Conservation (phyloP, 139 green algal genomes). For the Astrephomene gubernaculifera region DNA sequence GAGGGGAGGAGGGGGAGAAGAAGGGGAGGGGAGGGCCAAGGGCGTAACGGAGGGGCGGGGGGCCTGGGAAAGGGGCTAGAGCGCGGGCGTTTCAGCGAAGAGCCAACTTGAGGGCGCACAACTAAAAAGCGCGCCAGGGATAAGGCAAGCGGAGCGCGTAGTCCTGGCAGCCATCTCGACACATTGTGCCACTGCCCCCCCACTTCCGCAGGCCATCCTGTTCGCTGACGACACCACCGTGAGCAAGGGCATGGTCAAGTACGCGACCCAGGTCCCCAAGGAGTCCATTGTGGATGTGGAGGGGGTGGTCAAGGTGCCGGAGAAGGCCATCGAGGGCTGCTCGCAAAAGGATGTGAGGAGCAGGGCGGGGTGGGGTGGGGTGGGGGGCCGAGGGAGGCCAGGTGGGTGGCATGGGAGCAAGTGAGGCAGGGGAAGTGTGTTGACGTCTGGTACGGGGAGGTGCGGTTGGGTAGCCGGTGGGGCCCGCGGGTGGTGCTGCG, state of each 20-base stretch:
- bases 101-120: no score
- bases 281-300: conserved; percentile 97
- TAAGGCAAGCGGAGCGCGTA: neutral
- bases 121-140: no score
- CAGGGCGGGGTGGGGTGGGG: neutral
- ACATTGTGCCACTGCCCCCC: no score
- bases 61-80: neutral
- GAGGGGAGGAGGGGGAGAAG: neutral
- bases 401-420: no score
- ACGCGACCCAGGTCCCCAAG: conserved; percentile 85
- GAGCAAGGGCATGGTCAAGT: conserved; percentile 98
- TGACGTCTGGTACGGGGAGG: no score
- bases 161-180: neutral
- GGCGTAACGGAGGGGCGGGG: neutral
- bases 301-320: conserved; percentile 72
- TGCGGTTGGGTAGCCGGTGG: no score
- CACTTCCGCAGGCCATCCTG: conserved; percentile 74
- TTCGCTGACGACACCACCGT: conserved; percentile 90
- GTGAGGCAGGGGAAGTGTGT: no score
- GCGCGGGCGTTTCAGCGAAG: no score
- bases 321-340: conserved; percentile 81
- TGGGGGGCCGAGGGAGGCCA: neutral
- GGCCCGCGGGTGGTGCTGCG: no score
- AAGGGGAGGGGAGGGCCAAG: neutral
- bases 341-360: conserved; percentile 81